Conservation (phyloP, 805 yeast genomes). For the Metschnikowia picachoensis region DNA sequence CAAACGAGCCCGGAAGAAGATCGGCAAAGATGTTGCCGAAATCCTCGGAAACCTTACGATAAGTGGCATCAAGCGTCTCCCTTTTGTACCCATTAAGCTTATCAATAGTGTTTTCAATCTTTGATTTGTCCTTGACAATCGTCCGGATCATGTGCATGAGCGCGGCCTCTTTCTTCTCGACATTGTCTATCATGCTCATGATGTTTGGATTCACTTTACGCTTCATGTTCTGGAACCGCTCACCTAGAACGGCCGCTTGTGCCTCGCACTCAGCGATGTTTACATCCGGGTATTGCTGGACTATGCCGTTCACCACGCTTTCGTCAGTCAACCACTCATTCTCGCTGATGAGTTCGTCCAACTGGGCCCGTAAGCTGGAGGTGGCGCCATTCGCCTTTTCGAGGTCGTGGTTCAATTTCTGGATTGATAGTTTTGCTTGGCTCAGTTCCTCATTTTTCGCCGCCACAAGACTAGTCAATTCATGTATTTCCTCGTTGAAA, state of each 20-base stretch:
- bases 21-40: constrained; percentile 90
- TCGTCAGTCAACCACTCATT: constrained; percentile 74
- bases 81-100: constrained; percentile 83
- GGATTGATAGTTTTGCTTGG: constrained; percentile 48
- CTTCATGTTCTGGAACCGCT: constrained; percentile 63
- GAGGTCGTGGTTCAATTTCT: constrained; percentile 52
- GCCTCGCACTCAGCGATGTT: constrained; percentile 61
- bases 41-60: constrained; percentile 81
- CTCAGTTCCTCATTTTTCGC: constrained; percentile 42
- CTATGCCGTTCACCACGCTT: constrained; percentile 48
- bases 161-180: constrained; percentile 79
- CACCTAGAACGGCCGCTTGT: constrained; percentile 52
- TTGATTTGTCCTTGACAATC: constrained; percentile 82
- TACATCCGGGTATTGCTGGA: constrained; percentile 60
- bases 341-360: constrained; percentile 47
- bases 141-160: constrained; percentile 78
- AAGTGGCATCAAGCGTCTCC: constrained; percentile 77
- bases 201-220: constrained; percentile 80
- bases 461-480: constrained; percentile 46
- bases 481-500: constrained; percentile 71
- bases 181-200: constrained; percentile 87
- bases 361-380: constrained; percentile 30
- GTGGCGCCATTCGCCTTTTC: constrained; percentile 44
- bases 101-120: constrained; percentile 82
- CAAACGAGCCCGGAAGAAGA: constrained; percentile 82